Base-by-base conservation (phyloP, 2,329 filamentous ascomycete genomes). In the Graphium sp. region DNA sequence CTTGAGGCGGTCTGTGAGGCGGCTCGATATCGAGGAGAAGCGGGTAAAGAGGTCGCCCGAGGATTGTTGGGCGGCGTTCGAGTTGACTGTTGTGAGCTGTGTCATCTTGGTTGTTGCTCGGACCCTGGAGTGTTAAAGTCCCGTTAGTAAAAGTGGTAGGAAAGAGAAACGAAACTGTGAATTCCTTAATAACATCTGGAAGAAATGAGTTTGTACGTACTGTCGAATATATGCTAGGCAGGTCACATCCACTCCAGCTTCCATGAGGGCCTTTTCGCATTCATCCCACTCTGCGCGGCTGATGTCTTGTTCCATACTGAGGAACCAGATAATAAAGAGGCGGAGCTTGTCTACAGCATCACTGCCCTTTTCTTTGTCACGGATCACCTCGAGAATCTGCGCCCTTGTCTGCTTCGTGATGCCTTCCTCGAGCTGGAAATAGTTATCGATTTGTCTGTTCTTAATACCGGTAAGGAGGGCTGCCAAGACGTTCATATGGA, bases 401-500 rank as follows among this genome's bases (percentile, higher is more conserved):
- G 74, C 60, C 53, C 92, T 92, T 28, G 76, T 82, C 49, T 93
- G 82, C 54, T 92, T 94, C 48, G 76, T 77, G 36, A 94, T 78
- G 39, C 76, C 83, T 49, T 95, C 87, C 48, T 98, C 91, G 5
- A 93, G 60, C 47, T 95, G 83, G 56, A 91, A 98, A 53, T 81
- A 98, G 48, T 89, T 89, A 48, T 98, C 89, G 5, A 98, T 62
- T 49, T 95, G 85, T 11, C 89, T 74, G 41, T 92, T 82, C 48
- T 95, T 94, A 51, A 95, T 93, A 2, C 84, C 85, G 1, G 58
- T 63, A 22, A 74, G 46, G 4, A 74, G 49, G 1, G 82, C 81
- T 2, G 85, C 87, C 4, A 91, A 64, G 34, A 95, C 93, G 47
- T 92, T 94, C 89, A 98, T 98, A 50, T 98, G 89, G 80, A 94